Evolutionary conservation across 1,284 basidiomycete genomes (phyloP).

Genomic region (Rugosomyces carneus): DNA sequence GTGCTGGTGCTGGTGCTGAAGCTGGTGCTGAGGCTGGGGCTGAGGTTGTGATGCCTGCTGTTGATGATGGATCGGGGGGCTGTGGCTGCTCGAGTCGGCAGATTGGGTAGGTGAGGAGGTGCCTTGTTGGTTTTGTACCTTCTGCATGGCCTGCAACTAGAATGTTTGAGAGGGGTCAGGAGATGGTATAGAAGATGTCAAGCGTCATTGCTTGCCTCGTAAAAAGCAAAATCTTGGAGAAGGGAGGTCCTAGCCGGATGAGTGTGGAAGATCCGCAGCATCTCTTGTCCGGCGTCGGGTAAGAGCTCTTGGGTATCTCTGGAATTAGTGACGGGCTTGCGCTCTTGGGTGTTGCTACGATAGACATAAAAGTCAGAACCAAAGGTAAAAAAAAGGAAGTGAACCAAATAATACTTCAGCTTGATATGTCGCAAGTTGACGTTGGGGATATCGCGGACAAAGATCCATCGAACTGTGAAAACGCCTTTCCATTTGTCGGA

Average conservation of each 20-base stretch:
- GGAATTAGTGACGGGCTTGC: conserved; percentile 94
- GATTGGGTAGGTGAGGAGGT: conserved; percentile 36
- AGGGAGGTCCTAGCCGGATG: conserved; percentile 88
- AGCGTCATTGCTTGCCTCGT: conserved; percentile 58
- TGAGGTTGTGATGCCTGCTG: conserved; percentile 18
- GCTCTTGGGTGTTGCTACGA: conserved; percentile 86
- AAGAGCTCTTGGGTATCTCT: conserved; percentile 89
- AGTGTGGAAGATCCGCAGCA: conserved; percentile 88
- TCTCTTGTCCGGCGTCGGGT: conserved; percentile 90
- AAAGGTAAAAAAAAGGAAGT: conserved; percentile 1
- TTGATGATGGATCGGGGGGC: conserved; percentile 26
- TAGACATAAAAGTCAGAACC: conserved; percentile 11
- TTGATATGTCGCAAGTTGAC: conserved; percentile 79
- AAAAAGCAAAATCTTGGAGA: conserved; percentile 91
- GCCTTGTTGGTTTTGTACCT: conserved; percentile 48
- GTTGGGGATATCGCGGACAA: conserved; percentile 91
- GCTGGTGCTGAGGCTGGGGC: no score
- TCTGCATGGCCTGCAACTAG: conserved; percentile 76
- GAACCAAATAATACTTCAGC: conserved; percentile 52
- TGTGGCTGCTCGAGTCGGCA: conserved; percentile 31
- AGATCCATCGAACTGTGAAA: conserved; percentile 93
- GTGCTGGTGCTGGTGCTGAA: conserved; percentile 26
- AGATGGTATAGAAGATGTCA: background rate
- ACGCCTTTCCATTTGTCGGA: conserved; percentile 99
- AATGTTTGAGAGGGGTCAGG: conserved; percentile 2